These are phyloP conservation scores for Zizania palustris DNA, from an alignment of 202 grass and related monocot genomes.

Conservation along the genomic window DNA sequence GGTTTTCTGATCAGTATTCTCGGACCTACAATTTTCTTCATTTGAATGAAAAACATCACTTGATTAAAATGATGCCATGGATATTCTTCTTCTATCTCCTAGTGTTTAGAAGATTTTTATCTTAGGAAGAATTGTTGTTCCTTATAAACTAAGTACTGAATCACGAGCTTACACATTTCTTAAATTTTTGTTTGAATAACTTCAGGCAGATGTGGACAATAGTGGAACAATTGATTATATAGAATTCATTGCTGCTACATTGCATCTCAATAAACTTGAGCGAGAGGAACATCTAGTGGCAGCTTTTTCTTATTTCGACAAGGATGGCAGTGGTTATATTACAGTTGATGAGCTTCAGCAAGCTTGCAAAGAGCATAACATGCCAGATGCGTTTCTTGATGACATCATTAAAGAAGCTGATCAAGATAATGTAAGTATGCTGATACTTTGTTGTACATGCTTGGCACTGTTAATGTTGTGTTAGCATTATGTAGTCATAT, in stretches of 20 bases:
- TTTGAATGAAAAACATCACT: background rate
- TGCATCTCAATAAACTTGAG: constrained; percentile 85
- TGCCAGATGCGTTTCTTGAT: constrained; percentile 84
- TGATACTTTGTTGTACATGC: background rate
- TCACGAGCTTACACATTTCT: constrained; percentile 2
- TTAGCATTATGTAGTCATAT: background rate
- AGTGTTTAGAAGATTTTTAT: background rate
- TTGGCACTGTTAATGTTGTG: background rate
- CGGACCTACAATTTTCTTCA: background rate
- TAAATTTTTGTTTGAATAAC: constrained; percentile 45
- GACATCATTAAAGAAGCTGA: constrained; percentile 81
- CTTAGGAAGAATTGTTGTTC: background rate
- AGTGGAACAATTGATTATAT: constrained; percentile 84
- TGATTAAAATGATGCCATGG: background rate
- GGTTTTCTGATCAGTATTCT: constrained; percentile 21
- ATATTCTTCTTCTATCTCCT: background rate
- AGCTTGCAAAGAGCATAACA: constrained; percentile 87
- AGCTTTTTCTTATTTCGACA: constrained; percentile 88
- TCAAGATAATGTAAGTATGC: constrained; percentile 73
- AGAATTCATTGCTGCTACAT: constrained; percentile 84
- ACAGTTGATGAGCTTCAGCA: constrained; percentile 85
- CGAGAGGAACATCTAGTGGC: constrained; percentile 81
- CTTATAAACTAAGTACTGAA: background rate
- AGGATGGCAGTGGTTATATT: constrained; percentile 86
- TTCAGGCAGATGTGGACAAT: constrained; percentile 83